These are phyloP conservation scores for Kuraishia piskuri DNA, from an alignment of 805 yeast genomes.

Conservation along the genomic window DNA sequence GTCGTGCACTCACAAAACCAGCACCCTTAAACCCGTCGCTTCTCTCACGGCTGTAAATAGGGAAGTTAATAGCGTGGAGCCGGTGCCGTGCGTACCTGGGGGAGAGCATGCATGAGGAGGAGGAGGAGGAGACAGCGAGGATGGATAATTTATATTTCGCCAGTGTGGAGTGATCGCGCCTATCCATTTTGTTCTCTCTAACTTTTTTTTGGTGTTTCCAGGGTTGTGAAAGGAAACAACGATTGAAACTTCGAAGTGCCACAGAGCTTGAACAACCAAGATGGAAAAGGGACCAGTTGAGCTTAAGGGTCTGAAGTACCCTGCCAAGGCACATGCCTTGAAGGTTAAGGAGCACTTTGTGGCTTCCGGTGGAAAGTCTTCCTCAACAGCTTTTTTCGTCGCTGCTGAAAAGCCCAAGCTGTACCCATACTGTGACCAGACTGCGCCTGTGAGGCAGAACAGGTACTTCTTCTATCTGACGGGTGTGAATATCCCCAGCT, in stretches of 20 bases:
- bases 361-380: conserved; percentile 10
- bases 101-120: background rate
- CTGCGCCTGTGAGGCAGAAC: conserved; percentile 76
- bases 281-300: conserved; percentile 4
- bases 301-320: conserved; percentile 43
- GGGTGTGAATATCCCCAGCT: conserved; percentile 78
- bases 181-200: background rate
- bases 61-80: background rate
- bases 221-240: background rate
- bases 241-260: background rate
- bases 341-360: conserved; percentile 31
- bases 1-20: too few relatives aligned
- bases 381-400: conserved; percentile 34
- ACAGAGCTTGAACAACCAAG: background rate
- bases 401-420: conserved; percentile 52
- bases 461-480: conserved; percentile 82
- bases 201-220: background rate
- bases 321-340: conserved; percentile 71
- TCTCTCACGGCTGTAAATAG: too few relatives aligned
- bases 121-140: background rate
- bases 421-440: conserved; percentile 73
- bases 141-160: background rate
- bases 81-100: background rate
- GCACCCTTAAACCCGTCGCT: too few relatives aligned
- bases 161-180: background rate